Evolutionary conservation across 441 rosid species (phyloP).

Genomic region (Euphorbia corollata): DNA sequence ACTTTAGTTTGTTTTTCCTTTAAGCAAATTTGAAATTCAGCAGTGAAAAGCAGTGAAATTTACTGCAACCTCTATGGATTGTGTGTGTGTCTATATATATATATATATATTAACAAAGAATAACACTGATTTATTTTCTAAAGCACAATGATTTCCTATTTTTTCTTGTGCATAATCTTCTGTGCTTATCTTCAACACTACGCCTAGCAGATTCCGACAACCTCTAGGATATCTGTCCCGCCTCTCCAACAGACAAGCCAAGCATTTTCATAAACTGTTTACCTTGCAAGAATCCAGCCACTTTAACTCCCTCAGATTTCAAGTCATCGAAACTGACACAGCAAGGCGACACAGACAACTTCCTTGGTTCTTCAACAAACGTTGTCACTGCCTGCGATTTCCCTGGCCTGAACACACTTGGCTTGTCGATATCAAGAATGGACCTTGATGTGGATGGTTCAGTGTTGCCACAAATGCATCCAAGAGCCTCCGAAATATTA

Average conservation of each 20-base stretch:
- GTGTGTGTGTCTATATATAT: too few species aligned
- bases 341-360: conserved; percentile 58
- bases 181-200: conserved; percentile 21
- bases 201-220: conserved; percentile 40
- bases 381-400: conserved; percentile 52
- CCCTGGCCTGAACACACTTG: conserved; percentile 79
- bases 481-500: conserved; percentile 65
- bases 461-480: conserved; percentile 61
- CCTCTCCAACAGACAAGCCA: conserved; percentile 27
- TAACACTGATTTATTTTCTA: conserved; percentile 7
- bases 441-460: conserved; percentile 54
- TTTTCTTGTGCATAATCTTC: conserved; percentile 21
- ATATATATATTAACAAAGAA: conserved; percentile 12
- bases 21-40: conserved; percentile 33
- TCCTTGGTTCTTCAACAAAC: conserved; percentile 34
- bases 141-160: conserved; percentile 33
- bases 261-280: conserved; percentile 66
- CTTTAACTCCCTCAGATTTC: conserved; percentile 54
- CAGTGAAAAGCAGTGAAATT: conserved; percentile 33
- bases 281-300: conserved; percentile 61
- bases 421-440: conserved; percentile 62
- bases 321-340: conserved; percentile 40
- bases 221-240: conserved; percentile 64
- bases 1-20: conserved; percentile 23
- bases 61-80: conserved; percentile 25